A percentile compares a stretch with the other conserved stretches of the same genome.
Evolutionary conservation across 2,329 filamentous ascomycete genomes (phyloP).

Genomic region (Lecanicillium sp.): DNA sequence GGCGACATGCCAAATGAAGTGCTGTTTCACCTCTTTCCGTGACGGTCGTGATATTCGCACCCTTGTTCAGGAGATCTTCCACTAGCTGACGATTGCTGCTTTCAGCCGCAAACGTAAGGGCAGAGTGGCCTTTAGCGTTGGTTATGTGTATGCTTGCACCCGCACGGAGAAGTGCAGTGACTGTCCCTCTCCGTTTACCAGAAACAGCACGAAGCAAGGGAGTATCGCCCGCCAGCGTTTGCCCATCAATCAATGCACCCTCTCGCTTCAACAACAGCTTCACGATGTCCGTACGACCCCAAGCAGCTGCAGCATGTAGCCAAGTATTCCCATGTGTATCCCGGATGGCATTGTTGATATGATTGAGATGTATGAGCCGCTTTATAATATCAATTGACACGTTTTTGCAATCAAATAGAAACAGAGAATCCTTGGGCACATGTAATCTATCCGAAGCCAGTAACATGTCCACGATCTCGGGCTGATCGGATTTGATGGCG

Average conservation of each 20-base stretch:
- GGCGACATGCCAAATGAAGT: neutral
- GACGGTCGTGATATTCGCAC: neutral
- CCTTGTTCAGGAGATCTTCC: neutral
- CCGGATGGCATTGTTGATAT: neutral
- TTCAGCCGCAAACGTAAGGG: neutral
- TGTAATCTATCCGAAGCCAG: neutral
- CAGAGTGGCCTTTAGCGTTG: neutral
- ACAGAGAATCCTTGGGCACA: neutral
- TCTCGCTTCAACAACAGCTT: neutral
- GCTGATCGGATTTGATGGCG: neutral
- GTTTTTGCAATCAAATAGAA: neutral
- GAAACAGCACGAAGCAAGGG: neutral
- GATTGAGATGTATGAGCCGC: neutral
- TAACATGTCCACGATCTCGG: neutral
- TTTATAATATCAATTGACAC: neutral
- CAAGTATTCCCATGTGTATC: neutral
- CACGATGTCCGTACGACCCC: neutral
- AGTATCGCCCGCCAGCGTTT: no score
- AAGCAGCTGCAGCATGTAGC: neutral
- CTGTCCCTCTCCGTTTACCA: neutral
- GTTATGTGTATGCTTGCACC: constrained; percentile 2
- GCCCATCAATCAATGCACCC: neutral
- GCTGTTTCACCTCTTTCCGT: neutral
- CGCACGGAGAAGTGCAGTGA: neutral
- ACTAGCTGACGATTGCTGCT: neutral